Percentiles rank a stretch among this genome's conserved stretches.
Evolutionary conservation across 306 rosid species (phyloP).

Genomic region (Lagenaria siceraria): DNA sequence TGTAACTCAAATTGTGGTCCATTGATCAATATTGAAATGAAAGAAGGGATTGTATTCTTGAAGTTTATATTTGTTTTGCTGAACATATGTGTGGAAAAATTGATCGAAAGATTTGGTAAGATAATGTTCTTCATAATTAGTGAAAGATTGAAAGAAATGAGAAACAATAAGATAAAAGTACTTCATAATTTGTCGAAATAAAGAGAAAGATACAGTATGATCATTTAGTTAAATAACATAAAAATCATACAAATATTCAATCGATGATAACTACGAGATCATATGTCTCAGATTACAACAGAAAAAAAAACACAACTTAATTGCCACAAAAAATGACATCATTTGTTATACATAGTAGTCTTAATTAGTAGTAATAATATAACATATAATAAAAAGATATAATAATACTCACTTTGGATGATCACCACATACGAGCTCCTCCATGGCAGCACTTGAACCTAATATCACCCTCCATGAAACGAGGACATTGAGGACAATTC

Average conservation of each 20-base stretch:
- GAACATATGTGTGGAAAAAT: no score
- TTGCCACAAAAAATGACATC: background rate
- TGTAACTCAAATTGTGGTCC: no score
- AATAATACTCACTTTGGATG: background rate
- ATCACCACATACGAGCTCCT: background rate
- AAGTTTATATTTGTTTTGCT: no score
- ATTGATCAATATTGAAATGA: no score
- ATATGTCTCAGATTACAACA: background rate
- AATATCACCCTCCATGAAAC: conserved; percentile 28
- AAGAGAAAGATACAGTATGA: no score
- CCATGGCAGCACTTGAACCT: conserved; percentile 44
- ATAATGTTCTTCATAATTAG: no score
- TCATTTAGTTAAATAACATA: background rate
- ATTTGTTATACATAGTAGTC: background rate
- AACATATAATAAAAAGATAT: background rate
- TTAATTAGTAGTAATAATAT: background rate
- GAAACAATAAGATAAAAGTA: no score
- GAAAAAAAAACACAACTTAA: background rate
- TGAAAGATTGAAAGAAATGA: no score
- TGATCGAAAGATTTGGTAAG: no score
- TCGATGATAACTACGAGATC: background rate
- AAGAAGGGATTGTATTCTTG: no score
- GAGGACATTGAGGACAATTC: conserved; percentile 37
- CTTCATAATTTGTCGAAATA: no score
- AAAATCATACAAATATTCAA: background rate